Evolutionary conservation across 169 alveolate genomes (phyloP).

Genomic region (Eimeria necatrix): DNA sequence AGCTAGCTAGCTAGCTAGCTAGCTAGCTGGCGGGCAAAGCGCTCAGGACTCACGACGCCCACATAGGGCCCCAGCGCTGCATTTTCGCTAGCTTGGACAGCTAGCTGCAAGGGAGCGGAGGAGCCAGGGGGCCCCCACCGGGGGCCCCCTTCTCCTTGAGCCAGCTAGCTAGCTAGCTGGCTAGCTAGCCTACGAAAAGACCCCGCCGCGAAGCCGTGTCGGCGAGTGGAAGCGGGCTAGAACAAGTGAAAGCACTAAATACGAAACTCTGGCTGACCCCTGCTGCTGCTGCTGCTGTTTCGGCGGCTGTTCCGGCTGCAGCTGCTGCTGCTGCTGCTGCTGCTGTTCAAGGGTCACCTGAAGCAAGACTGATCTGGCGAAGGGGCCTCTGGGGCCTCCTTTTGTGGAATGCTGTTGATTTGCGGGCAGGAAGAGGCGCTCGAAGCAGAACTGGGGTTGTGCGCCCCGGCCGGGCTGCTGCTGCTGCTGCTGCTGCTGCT

Average conservation of each 20-base stretch:
- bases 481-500: constrained; percentile 25
- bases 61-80: constrained; percentile 1
- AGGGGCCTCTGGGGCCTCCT: constrained; percentile 64
- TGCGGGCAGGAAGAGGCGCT: constrained; percentile 18
- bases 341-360: constrained; percentile 17
- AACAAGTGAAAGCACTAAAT: background rate
- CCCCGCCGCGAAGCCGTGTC: background rate
- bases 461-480: constrained; percentile 31
- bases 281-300: constrained; percentile 23
- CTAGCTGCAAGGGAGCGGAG: background rate
- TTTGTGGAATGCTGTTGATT: background rate
- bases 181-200: constrained; percentile 27
- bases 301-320: constrained; percentile 22
- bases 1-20: background rate
- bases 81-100: background rate
- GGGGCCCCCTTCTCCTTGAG: constrained; percentile 1
- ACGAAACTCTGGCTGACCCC: background rate
- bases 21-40: background rate
- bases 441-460: constrained; percentile 1
- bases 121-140: constrained; percentile 1
- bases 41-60: background rate
- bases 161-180: constrained; percentile 15
- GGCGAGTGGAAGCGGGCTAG: constrained; percentile 2
- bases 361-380: background rate
- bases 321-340: constrained; percentile 56